These are phyloP conservation scores for Senna siamea DNA, from an alignment of 306 rosid species.

Conservation along the genomic window DNA sequence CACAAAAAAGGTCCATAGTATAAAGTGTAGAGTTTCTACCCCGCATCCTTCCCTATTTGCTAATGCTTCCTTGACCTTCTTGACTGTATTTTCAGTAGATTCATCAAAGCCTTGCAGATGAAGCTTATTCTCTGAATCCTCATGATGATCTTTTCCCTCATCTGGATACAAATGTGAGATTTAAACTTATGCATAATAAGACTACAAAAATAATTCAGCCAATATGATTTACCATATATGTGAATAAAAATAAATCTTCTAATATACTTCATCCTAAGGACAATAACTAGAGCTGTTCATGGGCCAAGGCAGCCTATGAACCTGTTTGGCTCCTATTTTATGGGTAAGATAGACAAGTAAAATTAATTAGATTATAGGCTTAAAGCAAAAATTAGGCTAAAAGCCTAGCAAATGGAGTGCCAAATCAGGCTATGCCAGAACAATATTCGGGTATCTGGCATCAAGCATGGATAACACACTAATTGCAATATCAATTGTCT, in stretches of 20 bases:
- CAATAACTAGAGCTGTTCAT: background rate
- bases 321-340: no score
- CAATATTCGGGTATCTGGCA: no score
- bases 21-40: slow-evolving; percentile 52
- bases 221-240: background rate
- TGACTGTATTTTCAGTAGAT: slow-evolving; percentile 68
- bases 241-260: background rate
- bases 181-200: background rate
- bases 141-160: slow-evolving; percentile 64
- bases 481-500: no score
- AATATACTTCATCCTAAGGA: background rate
- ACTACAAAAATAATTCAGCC: background rate
- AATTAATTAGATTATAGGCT: no score
- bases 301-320: no score
- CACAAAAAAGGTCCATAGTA: slow-evolving; percentile 22
- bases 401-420: no score
- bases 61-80: slow-evolving; percentile 81
- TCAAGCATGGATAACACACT: no score
- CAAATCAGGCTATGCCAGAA: no score
- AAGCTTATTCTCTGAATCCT: slow-evolving; percentile 56
- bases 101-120: slow-evolving; percentile 69
- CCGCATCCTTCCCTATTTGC: slow-evolving; percentile 79
- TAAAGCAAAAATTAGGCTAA: no score
- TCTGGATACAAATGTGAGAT: slow-evolving; percentile 46
- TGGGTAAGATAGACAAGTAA: no score